Evolutionary conservation across 495 filamentous ascomycete genomes (phyloP).

Genomic region (Penicillium alfredii): DNA sequence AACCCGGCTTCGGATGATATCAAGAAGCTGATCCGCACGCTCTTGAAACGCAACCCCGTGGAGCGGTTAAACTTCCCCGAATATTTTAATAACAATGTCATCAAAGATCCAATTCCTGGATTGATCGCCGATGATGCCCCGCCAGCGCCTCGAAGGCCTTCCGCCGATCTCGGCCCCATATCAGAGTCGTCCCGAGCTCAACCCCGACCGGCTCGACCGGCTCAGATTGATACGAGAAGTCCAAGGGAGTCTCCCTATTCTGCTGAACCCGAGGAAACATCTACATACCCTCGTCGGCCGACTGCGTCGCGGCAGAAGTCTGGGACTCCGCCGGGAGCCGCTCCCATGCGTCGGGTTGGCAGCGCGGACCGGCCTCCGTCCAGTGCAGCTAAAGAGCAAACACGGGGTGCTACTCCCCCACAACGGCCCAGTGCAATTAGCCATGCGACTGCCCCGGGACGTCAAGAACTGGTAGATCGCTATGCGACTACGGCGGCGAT

Average conservation of each 20-base stretch:
- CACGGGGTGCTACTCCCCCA: slow-evolving; percentile 20
- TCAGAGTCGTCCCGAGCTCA: slow-evolving; percentile 20
- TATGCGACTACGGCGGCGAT: slow-evolving; percentile 30
- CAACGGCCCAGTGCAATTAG: slow-evolving; percentile 39
- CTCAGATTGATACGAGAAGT: slow-evolving; percentile 6
- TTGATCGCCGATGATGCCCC: slow-evolving; percentile 70
- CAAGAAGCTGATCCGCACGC: slow-evolving; percentile 70
- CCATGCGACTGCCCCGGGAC: slow-evolving; percentile 56
- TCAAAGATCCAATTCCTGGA: slow-evolving; percentile 75
- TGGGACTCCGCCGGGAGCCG: slow-evolving; percentile 32
- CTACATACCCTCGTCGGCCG: slow-evolving; percentile 23
- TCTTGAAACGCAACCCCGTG: slow-evolving; percentile 78
- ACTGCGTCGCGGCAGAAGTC: slow-evolving; percentile 24
- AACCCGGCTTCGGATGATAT: slow-evolving; percentile 65
- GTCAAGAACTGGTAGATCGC: slow-evolving; percentile 45
- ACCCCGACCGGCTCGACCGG: slow-evolving; percentile 17
- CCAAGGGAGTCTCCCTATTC: slow-evolving; percentile 22
- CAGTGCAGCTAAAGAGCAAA: slow-evolving; percentile 21
- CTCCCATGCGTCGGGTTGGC: slow-evolving; percentile 33
- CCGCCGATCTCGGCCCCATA: slow-evolving; percentile 9
- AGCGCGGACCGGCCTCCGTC: slow-evolving; percentile 34
- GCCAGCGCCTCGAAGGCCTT: slow-evolving; percentile 15
- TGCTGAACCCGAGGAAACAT: slow-evolving; percentile 21
- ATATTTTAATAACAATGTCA: slow-evolving; percentile 70
- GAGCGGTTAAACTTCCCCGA: slow-evolving; percentile 77